Percentiles rank a stretch among this genome's conserved stretches.
phyloP scores from a whole-genome alignment of 305 asterid species.

The Caryopteris hybrid region DNA sequence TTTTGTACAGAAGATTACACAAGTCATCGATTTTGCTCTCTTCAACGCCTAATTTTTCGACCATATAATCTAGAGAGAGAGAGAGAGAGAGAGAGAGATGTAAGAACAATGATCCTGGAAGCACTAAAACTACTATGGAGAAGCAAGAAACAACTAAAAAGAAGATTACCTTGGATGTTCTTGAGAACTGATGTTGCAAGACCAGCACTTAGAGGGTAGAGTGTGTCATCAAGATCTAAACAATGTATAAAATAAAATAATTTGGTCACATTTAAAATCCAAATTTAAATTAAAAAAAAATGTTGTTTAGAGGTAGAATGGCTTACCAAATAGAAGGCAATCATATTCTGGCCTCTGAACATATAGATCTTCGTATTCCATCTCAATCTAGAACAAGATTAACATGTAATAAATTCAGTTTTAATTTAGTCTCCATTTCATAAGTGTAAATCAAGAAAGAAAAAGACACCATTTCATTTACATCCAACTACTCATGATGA shows the following conservation, averaged over 20 bases:
- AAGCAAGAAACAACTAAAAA: background rate
- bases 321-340: slow-evolving; percentile 73
- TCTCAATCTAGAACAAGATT: slow-evolving; percentile 30
- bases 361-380: slow-evolving; percentile 56
- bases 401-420: background rate
- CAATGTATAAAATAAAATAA: background rate
- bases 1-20: slow-evolving; percentile 65
- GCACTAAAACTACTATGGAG: too few relatives aligned
- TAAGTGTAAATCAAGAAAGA: background rate
- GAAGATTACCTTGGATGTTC: slow-evolving; percentile 60
- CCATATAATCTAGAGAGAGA: slow-evolving; percentile 51
- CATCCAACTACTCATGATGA: background rate
- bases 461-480: too few relatives aligned
- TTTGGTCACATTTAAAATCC: background rate
- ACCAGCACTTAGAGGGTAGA: slow-evolving; percentile 77
- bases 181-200: slow-evolving; percentile 47
- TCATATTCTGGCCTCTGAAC: slow-evolving; percentile 67
- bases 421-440: background rate
- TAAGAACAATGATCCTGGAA: too few relatives aligned
- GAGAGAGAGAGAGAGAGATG: too few relatives aligned
- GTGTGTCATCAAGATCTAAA: slow-evolving; percentile 82
- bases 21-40: slow-evolving; percentile 53
- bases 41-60: slow-evolving; percentile 65
- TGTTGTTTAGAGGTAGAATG: background rate
- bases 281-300: background rate